Evolutionary conservation across 192 early-diverging fungal genomes (phyloP), one percentile per base, ranked within the genome.

Genomic region (Tieghemiomyces parasiticus): DNA sequence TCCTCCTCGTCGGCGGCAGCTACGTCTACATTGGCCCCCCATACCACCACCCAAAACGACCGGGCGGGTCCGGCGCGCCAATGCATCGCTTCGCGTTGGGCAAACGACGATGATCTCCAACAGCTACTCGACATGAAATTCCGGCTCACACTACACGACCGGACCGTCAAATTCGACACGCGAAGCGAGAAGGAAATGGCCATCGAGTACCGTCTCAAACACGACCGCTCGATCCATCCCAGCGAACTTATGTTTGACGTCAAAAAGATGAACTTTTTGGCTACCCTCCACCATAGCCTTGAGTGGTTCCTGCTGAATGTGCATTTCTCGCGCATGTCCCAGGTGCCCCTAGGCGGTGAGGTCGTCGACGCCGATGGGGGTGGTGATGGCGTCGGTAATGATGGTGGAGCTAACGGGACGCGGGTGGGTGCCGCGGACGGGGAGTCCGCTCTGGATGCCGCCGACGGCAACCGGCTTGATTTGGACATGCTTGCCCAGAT

Each of bases 201-300:
- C 44, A 49, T 84, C 44, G 88, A 93, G 64, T 69, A 87, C 69
- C 78, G 76, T 14, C 73, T 93, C 24, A 93, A 92, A 62, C 72
- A 80, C 0, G 90, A 90, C 58, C 69, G 91, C 25, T 82, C 84
- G 2, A 76, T 96, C 30, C 73, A 85, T 50, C 65, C 78, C 14
- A 75, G 78, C 60, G 92, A 96, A 63, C 76, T 96, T 1, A 75
- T 96, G n/a, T 82, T 92, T 50, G 93, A 96, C 38, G 67, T 70
- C 24, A 87, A 85, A 60, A 90, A 76, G 51, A 60, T 96, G 34
- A 78, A 81, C 58, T 63, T 76, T 2, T 52, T 93, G 16, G 88
- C 84, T 2, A 76, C 80, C 60, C 72, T 93, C 64, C 86, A 92
- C 66, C 84, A 91, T 52, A 89, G 85, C 46, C 73, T 94, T 60